These are phyloP conservation scores for Bidens hawaiensis DNA, from an alignment of 140 eudicot species.

Conservation along the genomic window DNA sequence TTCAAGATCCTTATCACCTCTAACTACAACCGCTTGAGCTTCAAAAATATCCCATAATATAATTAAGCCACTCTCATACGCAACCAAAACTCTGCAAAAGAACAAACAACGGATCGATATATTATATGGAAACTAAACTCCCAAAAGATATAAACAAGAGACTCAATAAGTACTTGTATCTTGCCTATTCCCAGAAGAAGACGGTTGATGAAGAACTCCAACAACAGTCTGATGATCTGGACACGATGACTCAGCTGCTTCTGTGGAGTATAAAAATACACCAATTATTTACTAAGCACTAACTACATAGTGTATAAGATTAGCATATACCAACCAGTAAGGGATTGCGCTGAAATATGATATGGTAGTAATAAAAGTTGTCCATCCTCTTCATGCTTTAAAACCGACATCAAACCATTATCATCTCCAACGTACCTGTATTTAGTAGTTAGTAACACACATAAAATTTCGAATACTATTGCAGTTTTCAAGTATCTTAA, in stretches of 20 bases:
- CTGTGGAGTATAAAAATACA: conserved; percentile 38
- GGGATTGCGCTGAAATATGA: conserved; percentile 54
- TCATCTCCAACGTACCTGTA: conserved; percentile 94
- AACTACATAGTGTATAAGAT: conserved; percentile 4
- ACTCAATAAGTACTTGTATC: conserved; percentile 33
- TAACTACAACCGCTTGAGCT: conserved; percentile 46
- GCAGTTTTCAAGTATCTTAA: conserved; percentile 35
- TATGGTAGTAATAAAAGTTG: conserved; percentile 60
- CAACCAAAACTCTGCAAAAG: conserved; percentile 59
- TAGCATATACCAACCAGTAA: conserved; percentile 74
- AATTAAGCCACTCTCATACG: conserved; percentile 63
- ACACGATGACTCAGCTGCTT: conserved; percentile 51
- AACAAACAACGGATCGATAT: too few species aligned
- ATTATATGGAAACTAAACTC: neutral
- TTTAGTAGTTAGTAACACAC: conserved; percentile 16
- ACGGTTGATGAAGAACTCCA: conserved; percentile 90
- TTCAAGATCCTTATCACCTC: conserved; percentile 72
- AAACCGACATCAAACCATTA: conserved; percentile 61
- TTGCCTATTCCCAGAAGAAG: conserved; percentile 81
- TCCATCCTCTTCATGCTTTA: conserved; percentile 60
- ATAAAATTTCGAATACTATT: neutral
- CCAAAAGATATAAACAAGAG: conserved; percentile 10
- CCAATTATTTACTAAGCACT: neutral
- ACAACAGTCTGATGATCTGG: conserved; percentile 56
- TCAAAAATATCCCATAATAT: conserved; percentile 81